Evolutionary conservation across 2,329 filamentous ascomycete species (phyloP).

Genomic region (Trichoderma asperellum): DNA sequence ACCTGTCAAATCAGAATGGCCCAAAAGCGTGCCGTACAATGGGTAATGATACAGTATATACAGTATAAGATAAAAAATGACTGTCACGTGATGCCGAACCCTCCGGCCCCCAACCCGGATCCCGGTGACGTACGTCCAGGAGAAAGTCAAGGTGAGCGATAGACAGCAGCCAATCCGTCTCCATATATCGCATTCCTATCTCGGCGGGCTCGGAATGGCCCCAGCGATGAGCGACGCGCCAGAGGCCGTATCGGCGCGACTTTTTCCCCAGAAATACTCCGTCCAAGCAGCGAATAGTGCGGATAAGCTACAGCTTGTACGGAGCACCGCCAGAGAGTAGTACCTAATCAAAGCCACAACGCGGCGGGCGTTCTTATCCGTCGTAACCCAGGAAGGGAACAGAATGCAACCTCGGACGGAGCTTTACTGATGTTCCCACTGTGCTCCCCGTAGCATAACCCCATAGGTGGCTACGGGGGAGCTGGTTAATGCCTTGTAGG

Average conservation of each 20-base stretch:
- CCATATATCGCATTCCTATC: conserved; percentile 15
- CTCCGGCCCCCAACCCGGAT: conserved; percentile 1
- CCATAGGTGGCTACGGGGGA: background rate
- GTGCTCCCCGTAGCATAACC: background rate
- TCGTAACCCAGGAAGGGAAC: background rate
- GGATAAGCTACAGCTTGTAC: background rate
- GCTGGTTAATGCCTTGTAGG: background rate
- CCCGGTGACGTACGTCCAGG: conserved; percentile 7
- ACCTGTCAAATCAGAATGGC: conserved; percentile 19
- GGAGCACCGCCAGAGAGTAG: background rate
- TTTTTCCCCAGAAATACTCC: background rate
- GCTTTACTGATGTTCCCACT: background rate
- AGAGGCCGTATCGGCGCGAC: background rate
- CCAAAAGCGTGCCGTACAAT: background rate
- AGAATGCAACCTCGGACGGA: conserved; percentile 8
- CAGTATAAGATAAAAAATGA: background rate
- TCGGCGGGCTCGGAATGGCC: conserved; percentile 13
- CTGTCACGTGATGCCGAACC: conserved; percentile 9
- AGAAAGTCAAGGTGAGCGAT: conserved; percentile 3
- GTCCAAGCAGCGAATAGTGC: background rate
- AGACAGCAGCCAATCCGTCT: background rate
- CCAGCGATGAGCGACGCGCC: background rate
- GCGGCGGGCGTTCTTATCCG: background rate
- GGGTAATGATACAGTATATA: too few relatives aligned
- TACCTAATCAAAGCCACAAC: background rate